Evolutionary conservation across 1,139 yeast species (phyloP), one percentile per base, ranked within the genome.

Genomic region (Geotrichum carabidarum): DNA sequence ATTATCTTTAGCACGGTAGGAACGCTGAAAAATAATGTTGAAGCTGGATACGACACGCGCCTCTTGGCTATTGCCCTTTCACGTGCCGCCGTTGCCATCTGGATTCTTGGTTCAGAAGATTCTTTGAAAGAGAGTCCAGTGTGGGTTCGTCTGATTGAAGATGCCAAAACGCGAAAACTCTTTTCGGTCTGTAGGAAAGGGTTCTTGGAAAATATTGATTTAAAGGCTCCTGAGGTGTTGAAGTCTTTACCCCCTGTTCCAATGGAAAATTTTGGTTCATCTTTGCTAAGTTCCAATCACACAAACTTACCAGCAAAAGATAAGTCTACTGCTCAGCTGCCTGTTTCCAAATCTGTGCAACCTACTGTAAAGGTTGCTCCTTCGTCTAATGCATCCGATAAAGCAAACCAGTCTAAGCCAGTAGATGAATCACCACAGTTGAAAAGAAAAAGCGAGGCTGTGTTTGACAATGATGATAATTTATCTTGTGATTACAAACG

Each of bases 61-160:
- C 86, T 97, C 74, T 86, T 91, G 96, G 90, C 90, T 70, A 97
- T 91, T 57, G 97, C 96, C 0, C 74, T 91, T 50, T 91, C 98
- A 1, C 86, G 99, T 74, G 97, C 99, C 0, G 81, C 84, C 62
- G 78, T 95, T 1, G 86, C 98, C 0, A 73, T 93, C 59, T 93
- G 98, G 97, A 83, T 94, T 56, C 71, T 94, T 34, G 99, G 99
- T 22, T 84, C 87, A 17, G 41, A 57, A 32, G 42, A 46, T 17
- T 57, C 58, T 1, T 76, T 90, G 60, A 63, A 67, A 18, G 72
- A 79, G 55, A 84, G 88, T 64, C 74, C 73, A 27, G 80, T 86
- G 0, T 90, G 97, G 97, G 73, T 69, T 30, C 75, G 80, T 58
- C 73, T 89, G 51, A 76, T 88, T 22, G 66, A 68, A 1, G 32